Conservation (phyloP, 371 early-diverging fungal species). For the Thermomucor indicae-seudaticae region DNA sequence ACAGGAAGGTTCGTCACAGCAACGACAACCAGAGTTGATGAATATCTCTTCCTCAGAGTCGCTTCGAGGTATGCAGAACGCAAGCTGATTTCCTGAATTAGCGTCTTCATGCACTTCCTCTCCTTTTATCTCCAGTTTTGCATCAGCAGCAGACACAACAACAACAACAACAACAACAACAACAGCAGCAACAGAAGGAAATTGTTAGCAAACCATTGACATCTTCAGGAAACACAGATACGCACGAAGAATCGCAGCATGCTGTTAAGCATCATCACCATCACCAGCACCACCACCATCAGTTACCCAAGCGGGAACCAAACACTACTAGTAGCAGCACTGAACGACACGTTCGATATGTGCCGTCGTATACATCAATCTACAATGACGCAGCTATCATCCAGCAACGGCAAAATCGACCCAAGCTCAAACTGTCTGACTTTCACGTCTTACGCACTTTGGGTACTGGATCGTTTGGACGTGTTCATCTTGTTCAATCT, state of each 20-base stretch:
- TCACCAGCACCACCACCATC: too few relatives aligned
- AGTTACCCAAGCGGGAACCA: too few relatives aligned
- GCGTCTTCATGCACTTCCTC: neutral
- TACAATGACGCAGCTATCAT: slow-evolving; percentile 32
- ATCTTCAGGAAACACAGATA: neutral
- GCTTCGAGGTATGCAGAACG: slow-evolving; percentile 4
- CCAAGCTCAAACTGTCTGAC: slow-evolving; percentile 62
- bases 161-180: slow-evolving; percentile 5
- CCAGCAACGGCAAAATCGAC: slow-evolving; percentile 32
- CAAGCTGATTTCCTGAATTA: neutral
- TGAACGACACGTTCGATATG: neutral
- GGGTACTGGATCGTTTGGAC: slow-evolving; percentile 99
- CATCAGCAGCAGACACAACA: slow-evolving; percentile 4
- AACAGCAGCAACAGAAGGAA: neutral
- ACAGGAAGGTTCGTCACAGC: neutral
- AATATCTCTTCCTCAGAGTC: slow-evolving; percentile 5
- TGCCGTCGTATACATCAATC: slow-evolving; percentile 15
- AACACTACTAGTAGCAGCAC: too few relatives aligned
- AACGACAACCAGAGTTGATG: slow-evolving; percentile 1
- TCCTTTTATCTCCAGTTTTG: neutral
- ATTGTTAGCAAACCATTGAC: too few relatives aligned
- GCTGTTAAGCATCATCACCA: too few relatives aligned
- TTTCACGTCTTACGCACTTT: slow-evolving; percentile 75
- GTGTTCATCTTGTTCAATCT: slow-evolving; percentile 89
- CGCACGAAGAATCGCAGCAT: too few relatives aligned